Evolutionary conservation across 148 eudicot genomes (phyloP), one percentile per base, ranked within the genome.

Genomic region (Fagopyrum homotropicum): DNA sequence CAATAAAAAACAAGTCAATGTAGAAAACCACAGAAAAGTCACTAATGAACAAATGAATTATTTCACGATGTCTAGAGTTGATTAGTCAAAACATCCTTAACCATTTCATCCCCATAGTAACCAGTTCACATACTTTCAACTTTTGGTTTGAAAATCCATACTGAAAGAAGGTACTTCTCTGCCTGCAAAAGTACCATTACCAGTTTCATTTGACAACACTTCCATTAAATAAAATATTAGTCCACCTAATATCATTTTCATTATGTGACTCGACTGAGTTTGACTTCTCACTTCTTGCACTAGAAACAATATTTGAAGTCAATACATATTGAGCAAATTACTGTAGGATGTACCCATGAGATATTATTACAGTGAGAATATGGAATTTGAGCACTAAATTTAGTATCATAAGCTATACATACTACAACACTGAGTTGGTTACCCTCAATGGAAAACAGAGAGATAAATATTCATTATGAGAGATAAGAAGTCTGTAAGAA

Each of bases 361-460:
- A 63, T 29, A 22, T 29, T 63, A 8, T 22, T 22, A 59, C 40
- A 35, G 66, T 59, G 66, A 29, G 16, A 63, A 30, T 30, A 63
- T 7, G 5, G 30, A 30, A 26, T 11, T 63, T 63, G 45, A 63
- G 44, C 69, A 63, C 69, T 40, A 14, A 17, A 66, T 57, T 4
- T 17, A 40, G 71, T 15, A 66, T 66, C 45, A 66, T 46, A 66
- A 63, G 45, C 16, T 63, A 63, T 29, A 63, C 69, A 63, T 29
- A 63, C 69, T 30, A 9, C 40, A 63, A 44, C 5, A 63, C 30
- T 44, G 47, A 47, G 54, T 49, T 49, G 6, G 49, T 47, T 50
- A 72, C 56, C 75, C 26, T 15, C 55, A 50, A 49, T 54, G 35
- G 22, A 8, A 30, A 30, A 43, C 6, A 16, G 45, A 29, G 71